Evolutionary conservation across 106 monocot species (phyloP).

Genomic region (Iris macrosiphon): DNA sequence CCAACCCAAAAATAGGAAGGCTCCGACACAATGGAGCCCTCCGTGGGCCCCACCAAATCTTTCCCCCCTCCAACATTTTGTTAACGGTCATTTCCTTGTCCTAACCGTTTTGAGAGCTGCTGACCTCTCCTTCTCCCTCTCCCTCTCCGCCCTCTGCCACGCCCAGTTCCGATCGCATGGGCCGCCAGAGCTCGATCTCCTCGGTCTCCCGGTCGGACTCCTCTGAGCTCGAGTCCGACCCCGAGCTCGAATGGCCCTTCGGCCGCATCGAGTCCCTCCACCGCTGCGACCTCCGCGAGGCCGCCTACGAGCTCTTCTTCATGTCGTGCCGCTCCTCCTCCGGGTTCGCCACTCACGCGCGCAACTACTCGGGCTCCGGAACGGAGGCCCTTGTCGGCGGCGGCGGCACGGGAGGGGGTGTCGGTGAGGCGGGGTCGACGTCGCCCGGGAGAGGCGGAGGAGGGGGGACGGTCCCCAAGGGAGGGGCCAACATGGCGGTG

Average conservation of each 20-base stretch:
- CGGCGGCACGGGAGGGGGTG: background rate
- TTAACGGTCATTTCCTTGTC: background rate
- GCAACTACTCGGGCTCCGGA: too few species aligned
- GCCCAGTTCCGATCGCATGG: too few species aligned
- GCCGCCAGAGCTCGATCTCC: constrained; percentile 8
- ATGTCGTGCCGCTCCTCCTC: constrained; percentile 63
- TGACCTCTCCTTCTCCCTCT: background rate
- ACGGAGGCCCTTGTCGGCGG: background rate
- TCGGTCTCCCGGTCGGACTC: constrained; percentile 10
- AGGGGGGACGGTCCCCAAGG: constrained; percentile 1
- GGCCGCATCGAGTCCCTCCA: constrained; percentile 57
- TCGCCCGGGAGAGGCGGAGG: background rate
- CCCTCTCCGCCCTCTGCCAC: too few species aligned
- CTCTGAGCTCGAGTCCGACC: constrained; percentile 1
- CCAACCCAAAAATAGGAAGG: too few species aligned
- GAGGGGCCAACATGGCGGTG: constrained; percentile 34
- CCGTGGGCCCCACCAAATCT: constrained; percentile 8
- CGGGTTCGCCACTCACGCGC: constrained; percentile 30
- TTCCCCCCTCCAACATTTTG: too few species aligned
- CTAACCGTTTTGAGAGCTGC: background rate
- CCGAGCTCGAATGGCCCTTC: constrained; percentile 73
- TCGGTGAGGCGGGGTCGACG: too few species aligned
- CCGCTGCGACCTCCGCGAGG: constrained; percentile 54
- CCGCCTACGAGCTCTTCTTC: constrained; percentile 93
- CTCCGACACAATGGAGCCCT: too few species aligned